Percentiles rank a stretch among this genome's conserved stretches.
phyloP scores from a whole-genome alignment of 2,329 filamentous ascomycete genomes.

The Fusarium sp. region DNA sequence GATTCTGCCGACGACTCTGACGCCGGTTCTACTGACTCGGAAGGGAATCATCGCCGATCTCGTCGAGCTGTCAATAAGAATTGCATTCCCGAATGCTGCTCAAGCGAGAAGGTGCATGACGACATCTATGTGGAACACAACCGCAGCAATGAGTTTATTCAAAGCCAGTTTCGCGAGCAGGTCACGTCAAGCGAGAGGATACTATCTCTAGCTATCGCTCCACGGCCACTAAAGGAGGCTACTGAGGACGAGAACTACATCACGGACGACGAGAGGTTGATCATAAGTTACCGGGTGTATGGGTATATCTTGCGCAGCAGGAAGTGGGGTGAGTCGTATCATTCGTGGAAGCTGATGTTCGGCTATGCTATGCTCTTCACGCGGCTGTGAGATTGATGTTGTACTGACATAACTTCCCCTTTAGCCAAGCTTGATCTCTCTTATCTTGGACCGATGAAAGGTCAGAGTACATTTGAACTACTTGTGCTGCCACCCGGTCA shows the following conservation, averaged over 20 bases:
- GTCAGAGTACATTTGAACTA: not conserved
- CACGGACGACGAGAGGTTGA: not conserved
- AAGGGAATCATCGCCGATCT: no score
- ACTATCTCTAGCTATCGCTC: not conserved
- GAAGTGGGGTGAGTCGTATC: not conserved
- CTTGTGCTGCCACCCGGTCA: accelerated
- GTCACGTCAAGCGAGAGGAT: not conserved
- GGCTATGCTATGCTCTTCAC: no score
- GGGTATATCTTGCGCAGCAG: not conserved
- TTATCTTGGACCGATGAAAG: not conserved
- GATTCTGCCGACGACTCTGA: not conserved
- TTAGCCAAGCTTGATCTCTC: not conserved
- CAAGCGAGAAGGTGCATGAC: not conserved
- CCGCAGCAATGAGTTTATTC: not conserved
- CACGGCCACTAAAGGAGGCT: not conserved
- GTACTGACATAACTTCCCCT: accelerated
- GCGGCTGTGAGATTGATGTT: no score
- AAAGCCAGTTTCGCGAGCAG: not conserved
- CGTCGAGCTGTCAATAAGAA: no score
- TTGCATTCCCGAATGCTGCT: not conserved
- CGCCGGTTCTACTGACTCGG: no score
- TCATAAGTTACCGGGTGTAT: accelerated
- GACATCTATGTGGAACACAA: not conserved
- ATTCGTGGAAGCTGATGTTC: no score
- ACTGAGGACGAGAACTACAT: not conserved